A percentile compares a stretch with the other conserved stretches of the same genome.
These are phyloP conservation scores for Pseudocercospora vitis DNA, from an alignment of 2,329 filamentous ascomycete species.

Conservation along the genomic window DNA sequence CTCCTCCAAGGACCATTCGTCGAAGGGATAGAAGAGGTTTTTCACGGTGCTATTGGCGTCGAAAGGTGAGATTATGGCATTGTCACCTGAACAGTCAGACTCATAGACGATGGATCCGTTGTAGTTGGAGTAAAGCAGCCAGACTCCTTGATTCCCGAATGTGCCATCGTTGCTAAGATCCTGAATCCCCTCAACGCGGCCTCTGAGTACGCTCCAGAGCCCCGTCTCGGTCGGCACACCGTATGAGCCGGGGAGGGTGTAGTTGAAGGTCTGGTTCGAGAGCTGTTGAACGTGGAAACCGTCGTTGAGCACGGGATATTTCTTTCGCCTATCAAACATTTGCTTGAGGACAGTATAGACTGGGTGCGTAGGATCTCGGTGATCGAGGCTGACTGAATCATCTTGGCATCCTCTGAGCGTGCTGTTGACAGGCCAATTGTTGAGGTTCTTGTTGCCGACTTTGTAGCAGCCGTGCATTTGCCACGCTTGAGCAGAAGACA, in stretches of 20 bases:
- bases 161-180: slow-evolving; percentile 45
- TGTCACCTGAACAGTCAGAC: slow-evolving; percentile 57
- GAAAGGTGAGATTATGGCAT: slow-evolving; percentile 59
- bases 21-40: slow-evolving; percentile 64
- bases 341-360: slow-evolving; percentile 61
- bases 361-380: slow-evolving; percentile 62
- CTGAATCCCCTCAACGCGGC: slow-evolving; percentile 53
- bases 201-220: slow-evolving; percentile 61
- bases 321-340: slow-evolving; percentile 60
- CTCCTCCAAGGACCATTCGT: slow-evolving; percentile 53
- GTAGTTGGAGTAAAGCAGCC: slow-evolving; percentile 55
- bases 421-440: slow-evolving; percentile 57
- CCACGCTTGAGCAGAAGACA: slow-evolving; percentile 63
- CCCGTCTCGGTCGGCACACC: slow-evolving; percentile 51
- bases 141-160: slow-evolving; percentile 50
- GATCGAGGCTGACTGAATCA: slow-evolving; percentile 58
- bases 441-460: slow-evolving; percentile 58
- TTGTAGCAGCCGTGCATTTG: slow-evolving; percentile 64
- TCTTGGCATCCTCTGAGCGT: slow-evolving; percentile 58
- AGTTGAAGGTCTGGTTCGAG: slow-evolving; percentile 56
- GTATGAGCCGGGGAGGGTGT: slow-evolving; percentile 55
- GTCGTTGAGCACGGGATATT: slow-evolving; percentile 60
- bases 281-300: slow-evolving; percentile 57
- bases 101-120: slow-evolving; percentile 53
- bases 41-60: slow-evolving; percentile 56